These are phyloP conservation scores for Trypanosomatidae sp. DNA, from an alignment of 208 protist species.

Conservation along the genomic window DNA sequence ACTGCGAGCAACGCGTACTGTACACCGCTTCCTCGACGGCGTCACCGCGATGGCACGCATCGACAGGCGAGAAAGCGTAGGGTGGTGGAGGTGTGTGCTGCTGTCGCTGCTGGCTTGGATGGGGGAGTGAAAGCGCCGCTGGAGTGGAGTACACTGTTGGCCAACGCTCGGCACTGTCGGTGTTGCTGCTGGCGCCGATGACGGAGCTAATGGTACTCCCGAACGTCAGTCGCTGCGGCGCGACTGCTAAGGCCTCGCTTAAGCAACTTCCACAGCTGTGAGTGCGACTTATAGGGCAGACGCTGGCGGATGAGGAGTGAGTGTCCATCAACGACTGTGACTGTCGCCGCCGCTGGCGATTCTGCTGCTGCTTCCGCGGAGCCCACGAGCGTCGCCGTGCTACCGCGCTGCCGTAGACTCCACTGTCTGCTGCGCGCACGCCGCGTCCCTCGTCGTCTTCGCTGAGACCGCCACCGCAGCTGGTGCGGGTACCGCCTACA, in stretches of 20 bases:
- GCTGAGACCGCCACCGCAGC: not conserved
- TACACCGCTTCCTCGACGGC: not conserved
- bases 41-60: not conserved
- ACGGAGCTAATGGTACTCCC: slow-evolving; percentile 18
- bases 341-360: not conserved
- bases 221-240: slow-evolving; percentile 29
- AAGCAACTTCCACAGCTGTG: slow-evolving; percentile 3
- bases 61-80: slow-evolving; percentile 2
- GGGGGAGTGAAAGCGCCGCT: not conserved
- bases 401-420: slow-evolving; percentile 25
- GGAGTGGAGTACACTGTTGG: slow-evolving; percentile 11
- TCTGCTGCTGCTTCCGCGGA: slow-evolving; percentile 16
- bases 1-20: slow-evolving; percentile 2
- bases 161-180: slow-evolving; percentile 20
- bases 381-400: slow-evolving; percentile 26
- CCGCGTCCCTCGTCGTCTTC: slow-evolving; percentile 4
- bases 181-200: slow-evolving; percentile 2
- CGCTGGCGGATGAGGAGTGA: slow-evolving; percentile 2
- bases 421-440: slow-evolving; percentile 3
- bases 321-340: slow-evolving; percentile 2
- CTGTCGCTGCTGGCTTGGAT: not conserved
- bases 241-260: not conserved
- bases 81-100: slow-evolving; percentile 6
- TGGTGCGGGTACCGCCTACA: not conserved
- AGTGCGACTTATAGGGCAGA: not conserved